These are phyloP conservation scores for Nakaseomyces nivariensis DNA, from an alignment of 1,139 yeast species.

Conservation along the genomic window DNA sequence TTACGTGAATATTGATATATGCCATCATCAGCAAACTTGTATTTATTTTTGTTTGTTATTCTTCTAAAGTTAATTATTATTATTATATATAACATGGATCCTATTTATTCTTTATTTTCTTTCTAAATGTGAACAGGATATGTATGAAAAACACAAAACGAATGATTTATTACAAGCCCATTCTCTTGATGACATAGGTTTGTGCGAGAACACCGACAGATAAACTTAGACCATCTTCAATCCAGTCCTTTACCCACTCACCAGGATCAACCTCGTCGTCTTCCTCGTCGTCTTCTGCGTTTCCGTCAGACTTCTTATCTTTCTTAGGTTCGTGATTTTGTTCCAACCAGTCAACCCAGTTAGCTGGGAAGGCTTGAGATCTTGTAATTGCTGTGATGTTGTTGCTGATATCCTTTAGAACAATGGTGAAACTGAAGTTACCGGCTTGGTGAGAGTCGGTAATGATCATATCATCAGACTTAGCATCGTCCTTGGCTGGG, in stretches of 20 bases:
- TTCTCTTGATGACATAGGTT: constrained; percentile 78
- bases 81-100: too few species aligned
- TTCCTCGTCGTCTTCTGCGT: constrained; percentile 20
- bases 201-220: constrained; percentile 84
- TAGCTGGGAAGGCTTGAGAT: constrained; percentile 82
- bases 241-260: constrained; percentile 95
- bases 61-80: too few species aligned
- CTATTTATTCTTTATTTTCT: too few species aligned
- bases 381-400: constrained; percentile 61
- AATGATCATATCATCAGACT: constrained; percentile 29
- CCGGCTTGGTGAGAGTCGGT: constrained; percentile 34
- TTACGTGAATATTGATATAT: neutral
- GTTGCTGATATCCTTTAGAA: constrained; percentile 70
- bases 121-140: neutral
- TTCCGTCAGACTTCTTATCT: constrained; percentile 12
- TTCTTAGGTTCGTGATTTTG: constrained; percentile 24
- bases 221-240: constrained; percentile 69
- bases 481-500: constrained; percentile 24
- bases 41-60: too few species aligned
- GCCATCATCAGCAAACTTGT: too few species aligned
- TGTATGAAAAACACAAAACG: too few species aligned
- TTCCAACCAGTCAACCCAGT: constrained; percentile 84
- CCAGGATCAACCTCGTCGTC: constrained; percentile 67
- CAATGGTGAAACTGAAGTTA: constrained; percentile 57
- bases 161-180: constrained; percentile 43